These are phyloP conservation scores for Lippia alba DNA, from an alignment of 305 asterid genomes.

Conservation along the genomic window DNA sequence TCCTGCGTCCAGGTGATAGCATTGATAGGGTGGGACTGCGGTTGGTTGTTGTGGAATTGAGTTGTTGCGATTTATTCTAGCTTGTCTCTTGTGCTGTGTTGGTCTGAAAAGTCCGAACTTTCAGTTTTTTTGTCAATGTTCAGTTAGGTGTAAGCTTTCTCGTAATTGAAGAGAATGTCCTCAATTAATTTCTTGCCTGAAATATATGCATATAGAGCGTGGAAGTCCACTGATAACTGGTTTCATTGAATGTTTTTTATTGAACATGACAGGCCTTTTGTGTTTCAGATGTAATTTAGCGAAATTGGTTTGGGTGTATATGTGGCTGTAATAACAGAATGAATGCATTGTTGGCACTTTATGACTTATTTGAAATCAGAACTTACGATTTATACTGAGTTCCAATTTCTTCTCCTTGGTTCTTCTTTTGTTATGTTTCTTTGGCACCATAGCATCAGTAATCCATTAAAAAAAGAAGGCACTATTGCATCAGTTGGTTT, in stretches of 20 bases:
- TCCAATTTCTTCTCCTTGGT: constrained; percentile 13
- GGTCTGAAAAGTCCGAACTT: neutral
- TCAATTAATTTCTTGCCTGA: neutral
- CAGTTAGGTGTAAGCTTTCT: neutral
- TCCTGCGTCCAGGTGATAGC: neutral
- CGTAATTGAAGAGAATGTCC: neutral
- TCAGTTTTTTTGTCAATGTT: neutral
- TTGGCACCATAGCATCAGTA: neutral
- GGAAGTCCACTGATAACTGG: neutral
- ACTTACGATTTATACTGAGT: no score
- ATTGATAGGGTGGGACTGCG: neutral
- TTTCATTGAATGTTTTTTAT: neutral
- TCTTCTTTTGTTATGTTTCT: constrained; percentile 10
- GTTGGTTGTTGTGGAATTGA: neutral
- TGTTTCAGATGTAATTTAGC: neutral
- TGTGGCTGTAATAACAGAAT: neutral
- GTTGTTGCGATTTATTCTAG: neutral
- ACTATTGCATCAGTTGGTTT: neutral
- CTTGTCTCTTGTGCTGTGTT: constrained; percentile 8
- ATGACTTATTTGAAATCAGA: no score
- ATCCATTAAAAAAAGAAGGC: neutral
- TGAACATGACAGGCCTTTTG: neutral
- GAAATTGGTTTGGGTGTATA: neutral
- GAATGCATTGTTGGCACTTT: no score
- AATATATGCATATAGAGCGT: constrained; percentile 5